Conservation (phyloP, 164 flowering plant species). For the Euptelea pleiosperma region DNA sequence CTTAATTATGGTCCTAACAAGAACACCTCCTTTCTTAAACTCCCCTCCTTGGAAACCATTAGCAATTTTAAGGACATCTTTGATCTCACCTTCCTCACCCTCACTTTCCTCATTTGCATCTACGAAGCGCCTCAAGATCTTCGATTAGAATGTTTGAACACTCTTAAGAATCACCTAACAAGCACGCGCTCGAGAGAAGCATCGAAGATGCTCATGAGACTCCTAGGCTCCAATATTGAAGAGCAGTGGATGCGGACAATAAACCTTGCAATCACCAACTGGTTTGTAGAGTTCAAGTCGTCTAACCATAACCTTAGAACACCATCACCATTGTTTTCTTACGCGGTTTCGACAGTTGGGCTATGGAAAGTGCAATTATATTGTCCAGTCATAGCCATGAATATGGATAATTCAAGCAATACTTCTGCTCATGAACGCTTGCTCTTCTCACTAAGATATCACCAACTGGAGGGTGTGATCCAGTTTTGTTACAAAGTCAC, state of each 20-base stretch:
- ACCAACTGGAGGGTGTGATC: constrained; percentile 84
- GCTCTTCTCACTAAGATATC: constrained; percentile 61
- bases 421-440: constrained; percentile 43
- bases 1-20: constrained; percentile 49
- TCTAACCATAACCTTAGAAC: constrained; percentile 25
- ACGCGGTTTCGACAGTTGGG: constrained; percentile 55
- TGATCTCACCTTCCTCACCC: constrained; percentile 56
- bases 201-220: constrained; percentile 58
- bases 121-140: constrained; percentile 78
- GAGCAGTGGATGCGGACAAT: constrained; percentile 87
- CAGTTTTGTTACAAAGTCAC: constrained; percentile 59
- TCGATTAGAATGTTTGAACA: constrained; percentile 42
- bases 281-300: constrained; percentile 51
- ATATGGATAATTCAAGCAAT: constrained; percentile 42
- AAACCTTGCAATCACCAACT: constrained; percentile 81
- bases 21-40: constrained; percentile 20
- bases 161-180: constrained; percentile 42
- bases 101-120: constrained; percentile 58
- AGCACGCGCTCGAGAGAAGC: constrained; percentile 40
- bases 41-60: constrained; percentile 32
- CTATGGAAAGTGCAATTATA: constrained; percentile 88
- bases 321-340: constrained; percentile 68
- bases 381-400: constrained; percentile 82
- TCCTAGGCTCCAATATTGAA: constrained; percentile 69
- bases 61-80: constrained; percentile 45